These are phyloP conservation scores for Mytilinidion resinicola DNA, from an alignment of 495 filamentous ascomycete species.

Conservation along the genomic window DNA sequence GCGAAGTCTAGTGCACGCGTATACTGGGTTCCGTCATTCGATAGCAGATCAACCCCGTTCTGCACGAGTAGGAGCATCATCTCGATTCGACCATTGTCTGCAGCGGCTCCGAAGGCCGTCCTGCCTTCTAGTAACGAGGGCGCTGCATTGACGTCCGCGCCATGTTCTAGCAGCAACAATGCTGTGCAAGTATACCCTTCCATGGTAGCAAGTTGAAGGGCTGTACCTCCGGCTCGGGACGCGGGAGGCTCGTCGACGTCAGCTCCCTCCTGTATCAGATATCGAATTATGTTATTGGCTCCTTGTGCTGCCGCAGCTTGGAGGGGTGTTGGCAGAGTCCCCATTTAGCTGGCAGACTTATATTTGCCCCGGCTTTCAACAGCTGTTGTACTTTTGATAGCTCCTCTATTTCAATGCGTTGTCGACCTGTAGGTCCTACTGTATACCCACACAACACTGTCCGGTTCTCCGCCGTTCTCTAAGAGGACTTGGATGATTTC, in stretches of 20 bases:
- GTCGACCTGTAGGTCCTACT: background rate
- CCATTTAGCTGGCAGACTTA: background rate
- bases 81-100: background rate
- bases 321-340: constrained; percentile 20
- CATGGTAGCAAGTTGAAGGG: constrained; percentile 27
- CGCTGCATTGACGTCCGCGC: constrained; percentile 21
- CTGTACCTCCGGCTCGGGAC: constrained; percentile 22
- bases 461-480: background rate
- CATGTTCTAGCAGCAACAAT: constrained; percentile 20
- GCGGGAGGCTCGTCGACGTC: constrained; percentile 32
- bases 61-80: background rate
- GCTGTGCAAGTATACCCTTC: constrained; percentile 23
- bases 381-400: background rate
- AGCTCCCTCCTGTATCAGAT: constrained; percentile 33
- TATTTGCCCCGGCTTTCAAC: background rate
- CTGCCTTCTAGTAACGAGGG: background rate
- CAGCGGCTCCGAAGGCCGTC: background rate
- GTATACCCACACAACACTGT: background rate
- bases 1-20: background rate
- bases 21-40: background rate
- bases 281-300: constrained; percentile 23
- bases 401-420: background rate
- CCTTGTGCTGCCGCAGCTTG: constrained; percentile 31
- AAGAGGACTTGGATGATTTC: background rate
- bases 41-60: background rate